Evolutionary conservation across 305 asterid species (phyloP).

Genomic region (Salvia sclarea): DNA sequence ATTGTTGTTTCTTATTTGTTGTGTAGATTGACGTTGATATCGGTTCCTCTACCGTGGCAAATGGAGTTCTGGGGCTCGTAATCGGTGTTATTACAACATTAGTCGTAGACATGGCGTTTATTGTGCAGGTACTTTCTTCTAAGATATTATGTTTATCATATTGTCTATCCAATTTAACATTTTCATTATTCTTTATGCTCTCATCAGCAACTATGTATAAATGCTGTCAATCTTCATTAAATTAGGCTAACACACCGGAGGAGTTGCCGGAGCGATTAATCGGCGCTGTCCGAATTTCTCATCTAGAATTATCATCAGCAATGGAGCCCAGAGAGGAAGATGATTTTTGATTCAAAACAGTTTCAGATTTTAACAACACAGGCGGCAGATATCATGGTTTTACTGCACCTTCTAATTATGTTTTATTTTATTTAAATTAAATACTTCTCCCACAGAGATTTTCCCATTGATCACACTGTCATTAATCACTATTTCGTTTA

Average conservation of each 20-base stretch:
- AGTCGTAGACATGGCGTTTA: conserved; percentile 97
- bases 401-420: background rate
- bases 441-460: background rate
- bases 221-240: background rate
- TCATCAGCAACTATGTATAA: background rate
- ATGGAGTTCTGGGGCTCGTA: conserved; percentile 95
- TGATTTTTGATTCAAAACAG: conserved; percentile 37
- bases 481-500: background rate
- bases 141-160: background rate
- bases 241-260: conserved; percentile 67
- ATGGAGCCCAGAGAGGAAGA: conserved; percentile 51
- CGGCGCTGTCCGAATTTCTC: conserved; percentile 81
- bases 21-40: conserved; percentile 85
- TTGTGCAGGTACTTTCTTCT: conserved; percentile 66
- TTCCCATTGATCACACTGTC: background rate
- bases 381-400: conserved; percentile 4
- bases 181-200: background rate
- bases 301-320: conserved; percentile 77
- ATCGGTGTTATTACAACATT: conserved; percentile 80
- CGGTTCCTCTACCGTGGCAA: conserved; percentile 95
- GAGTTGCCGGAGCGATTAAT: conserved; percentile 91
- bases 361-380: background rate
- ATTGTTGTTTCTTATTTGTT: conserved; percentile 14
- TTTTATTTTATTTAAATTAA: background rate
- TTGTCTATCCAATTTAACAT: background rate